phyloP scores from a whole-genome alignment of 805 yeast genomes.

The Ogataea nonfermentans region DNA sequence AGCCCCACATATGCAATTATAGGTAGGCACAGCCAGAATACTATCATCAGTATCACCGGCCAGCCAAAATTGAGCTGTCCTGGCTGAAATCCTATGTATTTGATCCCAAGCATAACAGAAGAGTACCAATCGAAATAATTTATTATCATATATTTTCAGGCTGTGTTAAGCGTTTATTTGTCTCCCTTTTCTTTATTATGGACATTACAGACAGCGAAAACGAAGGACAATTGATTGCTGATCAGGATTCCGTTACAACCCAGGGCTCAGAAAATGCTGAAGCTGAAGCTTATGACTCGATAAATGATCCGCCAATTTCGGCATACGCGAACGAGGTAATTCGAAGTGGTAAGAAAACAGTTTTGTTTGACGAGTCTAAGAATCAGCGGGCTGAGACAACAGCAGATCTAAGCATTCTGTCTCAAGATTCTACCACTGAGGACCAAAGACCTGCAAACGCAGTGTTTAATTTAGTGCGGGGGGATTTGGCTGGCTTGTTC shows the following conservation, averaged over 20 bases:
- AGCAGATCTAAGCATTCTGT: neutral
- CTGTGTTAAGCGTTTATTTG: conserved; percentile 9
- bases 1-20: conserved; percentile 39
- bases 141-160: neutral
- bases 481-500: neutral
- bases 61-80: conserved; percentile 29
- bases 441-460: no score
- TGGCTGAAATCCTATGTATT: conserved; percentile 24
- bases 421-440: no score
- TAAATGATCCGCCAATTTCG: conserved; percentile 16
- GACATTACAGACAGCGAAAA: conserved; percentile 12
- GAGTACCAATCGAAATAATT: neutral
- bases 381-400: conserved; percentile 3
- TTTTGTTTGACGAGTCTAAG: conserved; percentile 10
- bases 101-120: conserved; percentile 19
- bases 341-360: conserved; percentile 12
- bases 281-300: conserved; percentile 11
- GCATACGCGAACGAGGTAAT: conserved; percentile 11
- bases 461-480: no score
- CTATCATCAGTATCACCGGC: conserved; percentile 46
- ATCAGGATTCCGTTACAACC: conserved; percentile 17
- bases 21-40: conserved; percentile 47
- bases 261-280: conserved; percentile 11
- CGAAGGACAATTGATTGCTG: conserved; percentile 14
- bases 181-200: conserved; percentile 2